Conservation (phyloP, 78 protist genomes). For the slime mould (Dictyostelium discoideum) region DNA sequence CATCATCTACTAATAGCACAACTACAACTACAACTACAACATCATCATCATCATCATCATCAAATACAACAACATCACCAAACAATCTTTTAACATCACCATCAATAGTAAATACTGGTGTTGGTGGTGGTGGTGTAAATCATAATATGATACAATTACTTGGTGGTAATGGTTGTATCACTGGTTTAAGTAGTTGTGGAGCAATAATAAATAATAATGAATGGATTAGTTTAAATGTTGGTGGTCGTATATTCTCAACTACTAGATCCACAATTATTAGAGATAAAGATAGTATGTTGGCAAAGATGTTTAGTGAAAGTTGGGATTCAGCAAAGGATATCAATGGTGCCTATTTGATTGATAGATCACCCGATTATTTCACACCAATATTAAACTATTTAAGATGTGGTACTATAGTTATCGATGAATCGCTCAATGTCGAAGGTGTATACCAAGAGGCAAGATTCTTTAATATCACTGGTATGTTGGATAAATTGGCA, state of each 20-base stretch:
- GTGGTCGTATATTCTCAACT: slow-evolving; percentile 80
- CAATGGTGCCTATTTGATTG: slow-evolving; percentile 78
- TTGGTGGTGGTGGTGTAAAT: background rate
- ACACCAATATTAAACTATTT: slow-evolving; percentile 60
- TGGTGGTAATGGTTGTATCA: background rate
- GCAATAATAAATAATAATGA: slow-evolving; percentile 8
- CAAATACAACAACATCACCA: background rate
- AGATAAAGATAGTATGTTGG: slow-evolving; percentile 70
- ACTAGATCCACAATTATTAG: slow-evolving; percentile 45
- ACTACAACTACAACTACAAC: background rate
- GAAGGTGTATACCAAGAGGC: slow-evolving; percentile 85
- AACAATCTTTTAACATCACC: background rate
- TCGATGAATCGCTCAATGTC: slow-evolving; percentile 50
- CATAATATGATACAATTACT: background rate
- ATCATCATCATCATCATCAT: background rate
- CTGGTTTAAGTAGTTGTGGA: background rate
- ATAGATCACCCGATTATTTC: slow-evolving; percentile 84
- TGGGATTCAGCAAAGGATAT: slow-evolving; percentile 81
- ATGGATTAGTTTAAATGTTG: slow-evolving; percentile 85
- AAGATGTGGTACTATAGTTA: slow-evolving; percentile 68
- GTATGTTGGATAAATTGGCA: slow-evolving; percentile 70
- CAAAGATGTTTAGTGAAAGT: slow-evolving; percentile 84
- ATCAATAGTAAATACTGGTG: background rate
- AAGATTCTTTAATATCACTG: slow-evolving; percentile 78
- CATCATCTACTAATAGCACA: background rate